Conservation (phyloP, 495 filamentous ascomycete genomes). For the Penicillium simplicissimum region DNA sequence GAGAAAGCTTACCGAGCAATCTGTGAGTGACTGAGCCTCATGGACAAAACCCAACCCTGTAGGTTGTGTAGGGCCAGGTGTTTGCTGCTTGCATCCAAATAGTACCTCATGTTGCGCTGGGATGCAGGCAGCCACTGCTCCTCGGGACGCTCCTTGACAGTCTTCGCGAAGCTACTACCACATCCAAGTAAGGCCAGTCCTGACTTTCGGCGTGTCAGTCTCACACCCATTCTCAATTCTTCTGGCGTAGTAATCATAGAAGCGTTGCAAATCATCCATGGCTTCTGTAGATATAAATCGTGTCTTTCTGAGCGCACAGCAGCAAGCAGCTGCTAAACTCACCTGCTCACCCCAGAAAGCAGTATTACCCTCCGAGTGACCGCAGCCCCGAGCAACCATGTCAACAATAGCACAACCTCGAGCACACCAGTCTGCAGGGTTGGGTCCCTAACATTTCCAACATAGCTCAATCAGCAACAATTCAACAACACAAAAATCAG, state of each 20-base stretch:
- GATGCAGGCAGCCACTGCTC: neutral
- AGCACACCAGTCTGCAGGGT: constrained; percentile 41
- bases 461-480: neutral
- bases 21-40: neutral
- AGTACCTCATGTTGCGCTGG: neutral
- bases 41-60: neutral
- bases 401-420: constrained; percentile 46
- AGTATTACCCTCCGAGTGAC: constrained; percentile 36
- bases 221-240: neutral
- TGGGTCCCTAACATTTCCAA: constrained; percentile 22
- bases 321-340: neutral
- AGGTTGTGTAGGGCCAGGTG: neutral
- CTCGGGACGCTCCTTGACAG: neutral
- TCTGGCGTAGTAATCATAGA: neutral
- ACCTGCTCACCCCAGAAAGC: constrained; percentile 20
- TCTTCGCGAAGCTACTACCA: neutral
- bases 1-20: neutral
- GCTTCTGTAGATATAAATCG: neutral
- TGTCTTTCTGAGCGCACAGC: neutral
- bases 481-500: neutral
- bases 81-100: neutral
- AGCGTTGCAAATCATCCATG: neutral
- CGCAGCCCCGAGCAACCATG: constrained; percentile 38
- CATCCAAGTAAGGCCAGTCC: neutral
- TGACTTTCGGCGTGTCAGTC: neutral